Base-by-base conservation (phyloP, 257 asterid genomes). In the Solanum pennellii region DNA sequence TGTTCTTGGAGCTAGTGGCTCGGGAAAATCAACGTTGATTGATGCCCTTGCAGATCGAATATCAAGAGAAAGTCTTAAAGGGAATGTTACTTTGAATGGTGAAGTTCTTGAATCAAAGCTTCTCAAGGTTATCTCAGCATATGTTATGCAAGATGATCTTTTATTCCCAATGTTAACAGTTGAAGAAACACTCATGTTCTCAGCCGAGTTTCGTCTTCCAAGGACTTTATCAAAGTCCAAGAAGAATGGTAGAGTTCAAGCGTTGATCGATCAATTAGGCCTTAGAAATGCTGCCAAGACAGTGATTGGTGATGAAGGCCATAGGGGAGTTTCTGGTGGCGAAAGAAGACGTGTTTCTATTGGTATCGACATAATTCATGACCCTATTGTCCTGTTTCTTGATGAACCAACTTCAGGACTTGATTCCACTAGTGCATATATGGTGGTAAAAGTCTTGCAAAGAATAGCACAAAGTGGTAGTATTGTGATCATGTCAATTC, bases 371-470 rank as follows among this genome's bases (percentile, higher is more conserved):
- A 91, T 91, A 66, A 90, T 91, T 73, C 93, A 91, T 69, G 93
- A 91, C 27, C 93, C 93, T 5, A 87, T 91, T 35, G 59, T 90
- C 27, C 85, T 94, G 69, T 93, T 93, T 74, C 95, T 94, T 11
- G 98, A 93, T 44, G 96, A 94, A 23, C 98, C 98, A 6, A 94
- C 98, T 0, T 94, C 98, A 0, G 96, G 96, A 41, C 93, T 94
- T 3, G 98, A 94, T 80, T 94, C 98, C 15, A 94, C 98, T 62
- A 93, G 93, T 21, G 95, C 98, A 3, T 92, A 87, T 84, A 92
- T 93, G 94, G 95, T 94, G 66, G 94, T 93, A 49, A 90, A 89
- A 52, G 93, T 92, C 37, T 73, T 93, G 87, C 89, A 91, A 87
- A 92, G 94, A 52, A 89, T 93, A 79, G 93, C 95, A 9, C 88